phyloP scores from a whole-genome alignment of 345 rosid species.

The Acer yangbiense region DNA sequence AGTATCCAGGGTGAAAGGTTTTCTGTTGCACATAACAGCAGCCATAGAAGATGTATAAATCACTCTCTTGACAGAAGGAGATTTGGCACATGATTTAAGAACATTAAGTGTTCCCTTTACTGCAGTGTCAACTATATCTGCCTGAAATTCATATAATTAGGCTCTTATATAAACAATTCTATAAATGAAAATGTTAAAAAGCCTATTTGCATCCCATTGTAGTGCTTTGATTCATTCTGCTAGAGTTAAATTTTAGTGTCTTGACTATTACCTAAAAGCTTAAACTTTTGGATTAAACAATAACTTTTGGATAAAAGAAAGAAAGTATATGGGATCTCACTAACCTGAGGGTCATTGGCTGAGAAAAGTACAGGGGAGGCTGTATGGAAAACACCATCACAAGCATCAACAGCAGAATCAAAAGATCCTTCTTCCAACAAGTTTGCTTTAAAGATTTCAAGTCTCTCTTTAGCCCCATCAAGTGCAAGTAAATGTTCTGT shows the following conservation, averaged over 20 bases:
- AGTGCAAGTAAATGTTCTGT: conserved; percentile 38
- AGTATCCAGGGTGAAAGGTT: conserved; percentile 28
- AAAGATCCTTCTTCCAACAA: conserved; percentile 39
- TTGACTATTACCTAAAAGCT: too few relatives aligned
- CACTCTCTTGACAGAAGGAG: conserved; percentile 49
- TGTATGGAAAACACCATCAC: conserved; percentile 36
- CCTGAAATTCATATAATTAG: background rate
- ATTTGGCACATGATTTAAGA: conserved; percentile 17
- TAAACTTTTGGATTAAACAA: too few relatives aligned
- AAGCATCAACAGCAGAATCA: conserved; percentile 33
- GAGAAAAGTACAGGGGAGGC: conserved; percentile 34
- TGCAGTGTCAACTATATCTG: background rate
- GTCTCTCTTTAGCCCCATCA: conserved; percentile 43
- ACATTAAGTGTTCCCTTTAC: conserved; percentile 8
- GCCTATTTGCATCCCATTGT: too few relatives aligned
- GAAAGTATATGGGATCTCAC: too few relatives aligned
- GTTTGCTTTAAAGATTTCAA: conserved; percentile 31
- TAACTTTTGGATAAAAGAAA: too few relatives aligned
- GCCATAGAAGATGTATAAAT: conserved; percentile 50
- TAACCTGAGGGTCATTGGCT: conserved; percentile 28
- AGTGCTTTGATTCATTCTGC: too few relatives aligned
- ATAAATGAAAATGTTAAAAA: background rate
- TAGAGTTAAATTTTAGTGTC: too few relatives aligned
- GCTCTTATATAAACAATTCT: background rate
- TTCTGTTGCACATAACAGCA: conserved; percentile 35